Conservation (phyloP, 2,329 filamentous ascomycete species). For the Shiraia sp. region DNA sequence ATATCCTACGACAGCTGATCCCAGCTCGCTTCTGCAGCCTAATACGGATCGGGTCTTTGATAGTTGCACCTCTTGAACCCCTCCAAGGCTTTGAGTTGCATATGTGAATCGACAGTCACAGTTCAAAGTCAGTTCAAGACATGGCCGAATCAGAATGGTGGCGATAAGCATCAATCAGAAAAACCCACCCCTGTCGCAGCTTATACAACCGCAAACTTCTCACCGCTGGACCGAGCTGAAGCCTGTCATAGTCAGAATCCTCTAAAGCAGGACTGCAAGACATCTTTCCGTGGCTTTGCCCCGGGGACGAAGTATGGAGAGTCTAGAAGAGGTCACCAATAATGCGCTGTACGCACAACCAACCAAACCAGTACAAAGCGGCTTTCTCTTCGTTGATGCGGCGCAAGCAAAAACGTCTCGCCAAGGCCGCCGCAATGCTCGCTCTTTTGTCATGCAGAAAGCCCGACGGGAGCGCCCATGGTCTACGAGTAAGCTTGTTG, state of each 20-base stretch:
- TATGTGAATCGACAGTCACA: slow-evolving; percentile 27
- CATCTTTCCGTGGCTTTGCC: slow-evolving; percentile 19
- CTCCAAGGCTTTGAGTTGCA: slow-evolving; percentile 28
- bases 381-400: slow-evolving; percentile 45
- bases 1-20: slow-evolving; percentile 22
- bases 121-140: slow-evolving; percentile 23
- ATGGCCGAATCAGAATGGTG: slow-evolving; percentile 32
- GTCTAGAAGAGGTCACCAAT: slow-evolving; percentile 25
- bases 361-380: slow-evolving; percentile 32
- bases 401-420: slow-evolving; percentile 43
- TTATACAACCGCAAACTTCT: slow-evolving; percentile 20
- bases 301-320: slow-evolving; percentile 31
- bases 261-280: slow-evolving; percentile 21
- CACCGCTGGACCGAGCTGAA: slow-evolving; percentile 25
- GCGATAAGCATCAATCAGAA: slow-evolving; percentile 31
- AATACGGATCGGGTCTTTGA: slow-evolving; percentile 40
- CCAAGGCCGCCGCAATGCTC: slow-evolving; percentile 45
- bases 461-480: slow-evolving; percentile 43
- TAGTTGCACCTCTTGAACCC: slow-evolving; percentile 37
- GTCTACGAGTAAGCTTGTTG: slow-evolving; percentile 45
- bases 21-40: slow-evolving; percentile 29
- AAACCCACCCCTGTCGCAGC: slow-evolving; percentile 26
- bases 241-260: slow-evolving; percentile 24
- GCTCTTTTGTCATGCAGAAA: slow-evolving; percentile 47
- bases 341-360: slow-evolving; percentile 24